A percentile compares a stretch with the other conserved stretches of the same genome.
Evolutionary conservation across 306 rosid species (phyloP).

Genomic region (Astragalus glycyphyllos): DNA sequence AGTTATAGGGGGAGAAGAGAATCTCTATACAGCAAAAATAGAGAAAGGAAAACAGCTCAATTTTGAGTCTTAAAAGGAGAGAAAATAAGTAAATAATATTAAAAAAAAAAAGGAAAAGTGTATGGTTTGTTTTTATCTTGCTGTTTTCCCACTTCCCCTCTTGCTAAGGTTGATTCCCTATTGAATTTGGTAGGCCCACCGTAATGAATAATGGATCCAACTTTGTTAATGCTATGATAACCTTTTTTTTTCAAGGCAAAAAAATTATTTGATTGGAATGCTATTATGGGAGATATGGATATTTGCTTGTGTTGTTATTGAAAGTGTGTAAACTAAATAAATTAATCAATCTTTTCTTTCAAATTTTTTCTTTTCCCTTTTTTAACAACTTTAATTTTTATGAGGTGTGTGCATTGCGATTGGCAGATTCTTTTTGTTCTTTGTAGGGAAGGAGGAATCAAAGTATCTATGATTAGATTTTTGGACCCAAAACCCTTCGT

Average conservation of each 20-base stretch:
- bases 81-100: slow-evolving; percentile 17
- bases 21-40: slow-evolving; percentile 70
- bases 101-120: slow-evolving; percentile 62
- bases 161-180: slow-evolving; percentile 66
- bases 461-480: slow-evolving; percentile 88
- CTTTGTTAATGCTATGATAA: slow-evolving; percentile 59
- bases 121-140: slow-evolving; percentile 85
- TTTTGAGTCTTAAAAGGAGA: slow-evolving; percentile 84
- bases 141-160: slow-evolving; percentile 64
- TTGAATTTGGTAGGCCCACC: slow-evolving; percentile 65
- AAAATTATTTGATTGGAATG: slow-evolving; percentile 35
- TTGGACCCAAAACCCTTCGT: slow-evolving; percentile 56
- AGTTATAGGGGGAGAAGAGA: slow-evolving; percentile 66
- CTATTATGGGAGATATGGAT: slow-evolving; percentile 46
- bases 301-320: slow-evolving; percentile 55
- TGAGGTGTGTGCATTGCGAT: slow-evolving; percentile 53
- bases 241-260: slow-evolving; percentile 54
- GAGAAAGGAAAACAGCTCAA: slow-evolving; percentile 71
- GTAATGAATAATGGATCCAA: slow-evolving; percentile 67
- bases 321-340: slow-evolving; percentile 63
- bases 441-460: slow-evolving; percentile 84
- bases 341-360: slow-evolving; percentile 47
- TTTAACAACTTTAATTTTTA: slow-evolving; percentile 31
- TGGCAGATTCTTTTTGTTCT: slow-evolving; percentile 96
- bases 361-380: slow-evolving; percentile 35